A percentile compares a stretch with the other conserved stretches of the same genome.
Evolutionary conservation across 2,329 filamentous ascomycete species (phyloP).

Genomic region (Colletotrichum salicis): DNA sequence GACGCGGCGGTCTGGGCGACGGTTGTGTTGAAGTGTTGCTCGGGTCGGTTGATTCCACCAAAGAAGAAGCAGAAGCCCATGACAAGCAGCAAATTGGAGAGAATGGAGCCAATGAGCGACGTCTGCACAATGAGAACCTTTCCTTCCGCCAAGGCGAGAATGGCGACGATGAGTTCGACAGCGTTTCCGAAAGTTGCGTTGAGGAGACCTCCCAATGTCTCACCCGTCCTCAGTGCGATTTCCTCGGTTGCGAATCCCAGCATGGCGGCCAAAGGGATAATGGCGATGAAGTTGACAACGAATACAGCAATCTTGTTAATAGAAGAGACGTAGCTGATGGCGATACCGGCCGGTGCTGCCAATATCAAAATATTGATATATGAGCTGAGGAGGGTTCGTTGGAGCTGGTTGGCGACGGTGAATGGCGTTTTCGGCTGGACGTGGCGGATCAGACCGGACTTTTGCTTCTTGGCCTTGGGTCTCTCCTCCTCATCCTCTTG

Average conservation of each 20-base stretch:
- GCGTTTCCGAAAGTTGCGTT: conserved; percentile 93
- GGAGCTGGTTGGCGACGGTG: conserved; percentile 73
- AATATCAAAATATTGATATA: conserved; percentile 89
- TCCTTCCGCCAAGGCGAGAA: conserved; percentile 80
- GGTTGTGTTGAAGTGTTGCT: conserved; percentile 92
- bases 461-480: conserved; percentile 54
- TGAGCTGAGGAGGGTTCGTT: conserved; percentile 80
- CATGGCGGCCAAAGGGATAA: conserved; percentile 88
- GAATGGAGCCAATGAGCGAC: conserved; percentile 88
- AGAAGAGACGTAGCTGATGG: conserved; percentile 69
- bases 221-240: conserved; percentile 82
- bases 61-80: conserved; percentile 94
- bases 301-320: conserved; percentile 76
- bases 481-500: conserved; percentile 43
- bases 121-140: conserved; percentile 91
- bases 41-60: conserved; percentile 79
- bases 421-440: conserved; percentile 65
- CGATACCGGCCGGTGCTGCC: conserved; percentile 83
- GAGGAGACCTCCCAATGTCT: conserved; percentile 86
- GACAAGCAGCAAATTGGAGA: conserved; percentile 89
- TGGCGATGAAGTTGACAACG: conserved; percentile 92
- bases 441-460: conserved; percentile 55
- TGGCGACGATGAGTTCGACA: conserved; percentile 87
- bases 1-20: conserved; percentile 91
- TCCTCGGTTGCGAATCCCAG: conserved; percentile 92